Evolutionary conservation across 2,329 filamentous ascomycete genomes (phyloP).

Genomic region (Byssothecium circinans): DNA sequence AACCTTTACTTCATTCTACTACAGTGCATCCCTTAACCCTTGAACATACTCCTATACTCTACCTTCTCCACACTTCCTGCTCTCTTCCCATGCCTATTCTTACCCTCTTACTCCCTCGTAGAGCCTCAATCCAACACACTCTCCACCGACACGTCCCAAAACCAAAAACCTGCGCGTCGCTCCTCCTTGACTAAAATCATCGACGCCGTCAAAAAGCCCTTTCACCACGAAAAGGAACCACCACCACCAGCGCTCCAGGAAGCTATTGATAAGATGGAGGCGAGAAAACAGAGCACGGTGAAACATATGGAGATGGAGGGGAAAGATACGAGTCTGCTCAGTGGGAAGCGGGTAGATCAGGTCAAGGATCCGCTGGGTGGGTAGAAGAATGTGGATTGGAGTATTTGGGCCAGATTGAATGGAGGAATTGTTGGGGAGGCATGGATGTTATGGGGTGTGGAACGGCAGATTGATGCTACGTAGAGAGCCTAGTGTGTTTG

Average conservation of each 20-base stretch:
- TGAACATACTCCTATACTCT: not conserved
- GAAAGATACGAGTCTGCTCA: slow-evolving; percentile 11
- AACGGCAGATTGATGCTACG: no score
- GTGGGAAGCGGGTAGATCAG: slow-evolving; percentile 9
- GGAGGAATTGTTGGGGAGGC: no score
- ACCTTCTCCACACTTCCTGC: no score
- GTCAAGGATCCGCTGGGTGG: not conserved
- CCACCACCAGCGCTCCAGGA: slow-evolving; percentile 7
- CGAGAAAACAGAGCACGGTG: slow-evolving; percentile 2
- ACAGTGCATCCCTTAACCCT: no score
- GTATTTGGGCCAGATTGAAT: no score
- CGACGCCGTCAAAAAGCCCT: slow-evolving; percentile 13
- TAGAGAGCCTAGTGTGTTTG: no score
- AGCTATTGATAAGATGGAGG: slow-evolving; percentile 13
- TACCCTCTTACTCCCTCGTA: no score
- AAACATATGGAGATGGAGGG: slow-evolving; percentile 10
- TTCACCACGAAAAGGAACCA: slow-evolving; percentile 8
- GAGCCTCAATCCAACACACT: not conserved
- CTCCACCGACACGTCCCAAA: not conserved
- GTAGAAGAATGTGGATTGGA: not conserved
- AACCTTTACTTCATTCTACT: no score
- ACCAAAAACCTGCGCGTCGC: not conserved
- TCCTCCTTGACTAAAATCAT: slow-evolving; percentile 9
- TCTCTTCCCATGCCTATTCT: not conserved
- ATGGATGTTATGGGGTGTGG: no score